Evolutionary conservation across 1,284 basidiomycete genomes (phyloP).

Genomic region (Moesziomyces parantarcticus): DNA sequence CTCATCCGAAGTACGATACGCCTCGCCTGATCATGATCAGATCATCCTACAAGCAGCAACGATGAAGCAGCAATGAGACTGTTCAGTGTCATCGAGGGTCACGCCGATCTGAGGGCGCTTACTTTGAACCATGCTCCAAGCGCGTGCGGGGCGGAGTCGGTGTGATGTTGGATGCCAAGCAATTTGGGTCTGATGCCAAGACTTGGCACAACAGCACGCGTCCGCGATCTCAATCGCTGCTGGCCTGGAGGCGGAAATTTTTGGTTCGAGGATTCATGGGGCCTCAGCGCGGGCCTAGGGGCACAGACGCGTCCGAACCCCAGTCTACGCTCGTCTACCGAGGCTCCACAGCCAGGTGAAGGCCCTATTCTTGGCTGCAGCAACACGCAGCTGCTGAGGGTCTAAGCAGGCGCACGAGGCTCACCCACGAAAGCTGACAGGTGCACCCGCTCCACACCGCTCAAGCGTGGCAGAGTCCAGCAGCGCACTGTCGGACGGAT

Average conservation of each 20-base stretch:
- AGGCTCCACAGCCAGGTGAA: not conserved
- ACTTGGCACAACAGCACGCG: conserved; percentile 3
- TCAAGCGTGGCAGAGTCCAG: not conserved
- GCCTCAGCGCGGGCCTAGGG: too few relatives aligned
- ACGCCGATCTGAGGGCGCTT: too few relatives aligned
- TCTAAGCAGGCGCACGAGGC: too few relatives aligned
- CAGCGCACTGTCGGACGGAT: conserved; percentile 2
- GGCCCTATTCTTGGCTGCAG: conserved; percentile 6
- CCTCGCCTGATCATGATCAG: not conserved
- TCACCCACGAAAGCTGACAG: too few relatives aligned
- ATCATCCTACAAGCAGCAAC: not conserved
- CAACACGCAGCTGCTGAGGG: not conserved
- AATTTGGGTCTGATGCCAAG: conserved; percentile 24
- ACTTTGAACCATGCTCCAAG: too few relatives aligned
- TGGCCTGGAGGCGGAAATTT: too few relatives aligned
- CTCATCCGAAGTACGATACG: not conserved
- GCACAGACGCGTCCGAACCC: too few relatives aligned
- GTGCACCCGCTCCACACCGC: too few relatives aligned
- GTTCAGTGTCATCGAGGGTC: not conserved
- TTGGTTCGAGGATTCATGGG: too few relatives aligned
- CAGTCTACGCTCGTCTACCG: too few relatives aligned
- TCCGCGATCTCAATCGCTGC: not conserved
- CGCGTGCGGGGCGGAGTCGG: too few relatives aligned
- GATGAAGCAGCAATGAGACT: not conserved
- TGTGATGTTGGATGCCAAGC: conserved; percentile 14